Evolutionary conservation across 2,329 filamentous ascomycete genomes (phyloP), one percentile per base, ranked within the genome.

Genomic region (Scytalidium sp.): DNA sequence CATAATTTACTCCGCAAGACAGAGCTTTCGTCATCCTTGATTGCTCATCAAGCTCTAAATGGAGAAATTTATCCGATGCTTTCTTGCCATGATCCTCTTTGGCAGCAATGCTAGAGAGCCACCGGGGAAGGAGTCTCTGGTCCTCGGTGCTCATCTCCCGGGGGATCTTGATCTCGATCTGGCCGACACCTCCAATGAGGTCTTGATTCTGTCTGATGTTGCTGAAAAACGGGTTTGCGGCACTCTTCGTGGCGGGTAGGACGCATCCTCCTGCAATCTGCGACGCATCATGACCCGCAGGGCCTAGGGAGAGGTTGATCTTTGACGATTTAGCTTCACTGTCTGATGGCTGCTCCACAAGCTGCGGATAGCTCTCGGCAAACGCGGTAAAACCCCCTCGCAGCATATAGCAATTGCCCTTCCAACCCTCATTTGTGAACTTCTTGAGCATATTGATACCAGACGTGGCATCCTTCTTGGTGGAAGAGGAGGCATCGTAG

Each of bases 141-240:
- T 70, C 67, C 5, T 69, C 65, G 19, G 71, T 66, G 2, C 73
- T 75, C 58, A 85, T 69, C 17, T 69, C 63, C n/a, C 69, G 62
- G 3, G 85, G 85, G 42, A 79, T 68, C 59, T 81, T 83, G 50
- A 88, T 62, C 41, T 83, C 78, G 60, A 85, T 83, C 60, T 96
- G 92, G 0, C 94, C 94, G 10, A 97, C 93, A 19, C 94, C 94
- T 57, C 90, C 91, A 25, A 95, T 87, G 17, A 99, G 75, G 63
- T 97, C 94, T 82, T 95, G 93, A 56, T 97, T 96, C 67, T 97
- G 94, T 41, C 94, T 84, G 60, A 99, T 97, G 56, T 97, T 97
- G 53, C 85, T 84, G 67, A 97, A 97, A 72, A 99, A 97, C 0
- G 93, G 92, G 60, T 95, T 96, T 0, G 84, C 78, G 1, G 83